These are phyloP conservation scores for Cercospora canescens DNA, from an alignment of 2,329 filamentous ascomycete species.

Conservation along the genomic window DNA sequence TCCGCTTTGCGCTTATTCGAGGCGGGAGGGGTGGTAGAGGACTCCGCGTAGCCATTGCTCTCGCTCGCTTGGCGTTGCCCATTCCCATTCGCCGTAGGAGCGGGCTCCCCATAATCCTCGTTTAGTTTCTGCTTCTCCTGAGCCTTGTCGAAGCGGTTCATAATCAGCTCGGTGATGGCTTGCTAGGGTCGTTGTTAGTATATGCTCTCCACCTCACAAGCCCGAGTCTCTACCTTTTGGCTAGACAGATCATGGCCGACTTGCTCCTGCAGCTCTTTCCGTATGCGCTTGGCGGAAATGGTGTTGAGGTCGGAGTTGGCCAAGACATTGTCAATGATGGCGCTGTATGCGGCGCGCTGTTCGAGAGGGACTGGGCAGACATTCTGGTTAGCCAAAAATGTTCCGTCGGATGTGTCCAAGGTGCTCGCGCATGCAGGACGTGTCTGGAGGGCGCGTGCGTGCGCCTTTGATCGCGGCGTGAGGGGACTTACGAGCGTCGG, in stretches of 20 bases:
- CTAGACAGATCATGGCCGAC: slow-evolving; percentile 62
- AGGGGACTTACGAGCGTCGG: slow-evolving; percentile 9
- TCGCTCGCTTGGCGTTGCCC: slow-evolving; percentile 19
- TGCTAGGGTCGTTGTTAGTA: slow-evolving; percentile 36
- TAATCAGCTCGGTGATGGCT: slow-evolving; percentile 49
- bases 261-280: slow-evolving; percentile 61
- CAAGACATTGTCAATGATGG: slow-evolving; percentile 65
- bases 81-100: slow-evolving; percentile 40
- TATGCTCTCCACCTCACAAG: background rate
- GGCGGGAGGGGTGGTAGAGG: slow-evolving; percentile 19
- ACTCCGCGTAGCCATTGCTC: slow-evolving; percentile 18
- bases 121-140: slow-evolving; percentile 29
- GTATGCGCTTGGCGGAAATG: slow-evolving; percentile 65
- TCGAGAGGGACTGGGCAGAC: slow-evolving; percentile 29
- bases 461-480: background rate
- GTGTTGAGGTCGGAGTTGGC: slow-evolving; percentile 61
- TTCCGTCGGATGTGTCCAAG: background rate
- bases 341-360: slow-evolving; percentile 43
- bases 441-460: background rate
- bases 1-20: slow-evolving; percentile 45
- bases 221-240: slow-evolving; percentile 54
- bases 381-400: background rate
- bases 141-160: slow-evolving; percentile 52
- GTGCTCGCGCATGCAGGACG: background rate
- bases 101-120: slow-evolving; percentile 35